These are phyloP conservation scores for Globisporangium nunn DNA, from an alignment of 352 stramenopile genomes.

Conservation along the genomic window DNA sequence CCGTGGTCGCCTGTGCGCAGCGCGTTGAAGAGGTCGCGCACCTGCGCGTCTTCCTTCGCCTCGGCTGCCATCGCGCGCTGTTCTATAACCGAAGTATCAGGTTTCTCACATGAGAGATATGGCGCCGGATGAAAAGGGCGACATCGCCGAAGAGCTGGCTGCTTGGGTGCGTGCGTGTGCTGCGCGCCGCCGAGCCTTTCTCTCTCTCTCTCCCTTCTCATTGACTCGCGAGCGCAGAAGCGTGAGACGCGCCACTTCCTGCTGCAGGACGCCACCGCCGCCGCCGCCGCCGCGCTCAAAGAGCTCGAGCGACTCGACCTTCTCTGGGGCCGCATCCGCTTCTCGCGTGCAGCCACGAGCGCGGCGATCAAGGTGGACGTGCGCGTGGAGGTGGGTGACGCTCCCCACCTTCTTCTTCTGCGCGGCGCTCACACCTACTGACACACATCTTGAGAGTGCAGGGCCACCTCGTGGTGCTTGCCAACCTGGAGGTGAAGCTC, in stretches of 20 bases:
- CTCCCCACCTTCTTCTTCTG: too few species aligned
- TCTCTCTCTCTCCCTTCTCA: too few species aligned
- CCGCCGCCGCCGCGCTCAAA: constrained; percentile 39
- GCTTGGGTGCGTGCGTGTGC: constrained; percentile 28
- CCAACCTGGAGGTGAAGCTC: constrained; percentile 66
- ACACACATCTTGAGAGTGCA: constrained; percentile 12
- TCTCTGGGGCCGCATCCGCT: constrained; percentile 73
- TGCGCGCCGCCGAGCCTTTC: too few species aligned
- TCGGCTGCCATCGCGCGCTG: constrained; percentile 9
- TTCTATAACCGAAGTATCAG: too few species aligned
- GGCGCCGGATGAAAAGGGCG: background rate
- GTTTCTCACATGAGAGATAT: background rate
- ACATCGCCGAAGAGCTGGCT: constrained; percentile 30
- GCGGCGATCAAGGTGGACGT: constrained; percentile 60
- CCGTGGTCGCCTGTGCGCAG: constrained; percentile 43
- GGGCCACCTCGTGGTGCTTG: constrained; percentile 69
- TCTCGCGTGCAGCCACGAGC: constrained; percentile 33
- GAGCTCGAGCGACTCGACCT: constrained; percentile 81
- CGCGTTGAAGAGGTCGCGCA: constrained; percentile 42
- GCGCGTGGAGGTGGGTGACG: constrained; percentile 43
- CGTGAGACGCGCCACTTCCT: constrained; percentile 53
- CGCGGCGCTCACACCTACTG: background rate
- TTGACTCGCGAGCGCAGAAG: constrained; percentile 27
- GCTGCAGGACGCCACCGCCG: constrained; percentile 44
- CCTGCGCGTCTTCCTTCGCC: constrained; percentile 26